Base-by-base conservation (phyloP, 1,284 basidiomycete species). In the Boletus semigastroideus region DNA sequence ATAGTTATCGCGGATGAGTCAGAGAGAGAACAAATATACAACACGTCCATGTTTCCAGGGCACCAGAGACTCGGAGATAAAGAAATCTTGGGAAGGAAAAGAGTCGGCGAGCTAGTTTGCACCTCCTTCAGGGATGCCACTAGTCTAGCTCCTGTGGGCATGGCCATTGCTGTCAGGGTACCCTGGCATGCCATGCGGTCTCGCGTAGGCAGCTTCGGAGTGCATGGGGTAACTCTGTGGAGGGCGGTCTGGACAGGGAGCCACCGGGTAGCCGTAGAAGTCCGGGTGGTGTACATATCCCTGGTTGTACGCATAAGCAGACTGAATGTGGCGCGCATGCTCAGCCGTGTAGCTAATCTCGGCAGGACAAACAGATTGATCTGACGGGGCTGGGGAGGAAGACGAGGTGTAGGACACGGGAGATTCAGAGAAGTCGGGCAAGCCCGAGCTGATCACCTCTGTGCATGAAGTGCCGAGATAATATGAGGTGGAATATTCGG, bases 351-450 rank as follows among this genome's bases (percentile, higher is more conserved):
- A 36, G 14, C 43, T 2, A 49, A 51, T 46, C 10, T 64, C 63
- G 33, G 49, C 28, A 34, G 47, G 30, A 36, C 48, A 48, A 27
- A 56, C 51, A 5, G 66, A 58, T 22, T 65, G 67, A 51, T 66
- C 66, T 46, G 67, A 55, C 6, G 37, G 51, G 22, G 42, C 53
- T 8, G 64, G 54, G 12, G 63, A 65, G 20, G 66, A 57, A 28
- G 64, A 65, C 14, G 64, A 57, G 10, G 60, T 49, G 34, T 51
- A 33, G 3, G 61, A 59, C 42, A 27, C 46, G 4, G 64, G 55
- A 11, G 66, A 67, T 53, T 67, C 64, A 49, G 54, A 44, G 22
- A 49, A 20, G 4, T 64, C 64, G 7, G 30, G 33, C 36, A 49
- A 39, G 19, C 27, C 52, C 16, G 60, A 47, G 33, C 22, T 34